Evolutionary conservation across 1,139 yeast species (phyloP), one percentile per base, ranked within the genome.

Genomic region (Nakaseomyces bracarensis): DNA sequence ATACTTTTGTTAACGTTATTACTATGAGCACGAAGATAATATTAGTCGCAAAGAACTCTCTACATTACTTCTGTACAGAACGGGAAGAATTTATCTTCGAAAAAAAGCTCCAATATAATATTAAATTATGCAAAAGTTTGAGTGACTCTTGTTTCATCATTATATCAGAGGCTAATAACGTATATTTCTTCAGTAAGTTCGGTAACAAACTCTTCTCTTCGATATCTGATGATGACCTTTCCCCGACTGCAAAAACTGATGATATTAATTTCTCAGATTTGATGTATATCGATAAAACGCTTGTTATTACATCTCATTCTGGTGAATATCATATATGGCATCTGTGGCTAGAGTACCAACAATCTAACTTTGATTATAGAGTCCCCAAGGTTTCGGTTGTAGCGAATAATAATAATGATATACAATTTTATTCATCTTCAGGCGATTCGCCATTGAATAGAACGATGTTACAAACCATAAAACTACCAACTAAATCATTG

Each of bases 401-500:
- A 14, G 46, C 45, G 14, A 51, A 54, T 37, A 48, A 50, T 21
- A 49, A 49, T 16, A 59, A 58, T 36, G 57, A 58, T 38, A 48
- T 58, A 25, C 43, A 56, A 35, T 30, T 57, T 13, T 57, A 53
- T 40, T 55, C 62, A 2, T 57, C 60, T 10, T 43, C 51, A 16
- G 44, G 46, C 15, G 60, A 55, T 22, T 41, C 56, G 4, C 43
- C 51, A 5, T 20, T 43, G 10, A 47, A 48, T 34, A 50, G 47
- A 19, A 27, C 34, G 3, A 43, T 39, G 9, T 46, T 56, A 11
- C 54, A 57, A 27, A 42, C 50, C 4, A 43, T 57, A 8, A 55
- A 52, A 29, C 41, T 61, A 14, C 64, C 64, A 3, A 54, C 63
- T 4, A 56, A 53, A 40, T 53, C 62, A 3, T 43, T 53, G 21